Base-by-base conservation (phyloP, 78 protist species). In the Dictyostelium intermedium region DNA sequence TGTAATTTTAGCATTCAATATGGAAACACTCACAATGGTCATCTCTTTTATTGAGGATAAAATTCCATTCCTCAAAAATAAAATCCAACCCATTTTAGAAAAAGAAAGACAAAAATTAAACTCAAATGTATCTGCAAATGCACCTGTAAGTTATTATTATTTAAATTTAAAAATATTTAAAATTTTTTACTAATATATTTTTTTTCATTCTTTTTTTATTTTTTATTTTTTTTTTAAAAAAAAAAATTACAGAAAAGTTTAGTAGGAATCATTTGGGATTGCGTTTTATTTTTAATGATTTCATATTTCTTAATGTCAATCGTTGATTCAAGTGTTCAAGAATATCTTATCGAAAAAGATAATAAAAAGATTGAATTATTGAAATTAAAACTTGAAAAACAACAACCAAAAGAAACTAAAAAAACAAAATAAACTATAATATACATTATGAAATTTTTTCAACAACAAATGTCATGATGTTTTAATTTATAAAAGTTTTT, bases 281-380 rank as follows among this genome's bases (percentile, higher is more conserved):
- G 91, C 25, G 47, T 91, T 37, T 56, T 95, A 72, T 91, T 87
- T 30, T 35, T 74, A n/a, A 95, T 95, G 97, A 84, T 95, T 47
- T 72, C 77, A 13, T 95, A 95, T 83, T 95, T 95, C 32, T 39
- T 95, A 23, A 84, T 87, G 10, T 95, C 97, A 56, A 91, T 95
- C 16, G 60, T 95, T 35, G 92, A 95, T 30, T 95, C 97, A 18
- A 79, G 91, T n/a, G 97, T 87, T 14, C 95, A 95, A 61, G 92
- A 83, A 53, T 87, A 87, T 73, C 45, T 82, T 6, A 87, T 89
- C 60, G 93, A 83, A n/a, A 86, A 87, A 76, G 91, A 82, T 69
- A 87, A 84, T 35, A 84, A 82, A 53, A 84, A 95, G 47, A 84
- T 89, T 87, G 95, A 95, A 81, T 9, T 27, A 23, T 82, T 87